Base-by-base conservation (phyloP, 345 rosid species). In the Citrus australasica region DNA sequence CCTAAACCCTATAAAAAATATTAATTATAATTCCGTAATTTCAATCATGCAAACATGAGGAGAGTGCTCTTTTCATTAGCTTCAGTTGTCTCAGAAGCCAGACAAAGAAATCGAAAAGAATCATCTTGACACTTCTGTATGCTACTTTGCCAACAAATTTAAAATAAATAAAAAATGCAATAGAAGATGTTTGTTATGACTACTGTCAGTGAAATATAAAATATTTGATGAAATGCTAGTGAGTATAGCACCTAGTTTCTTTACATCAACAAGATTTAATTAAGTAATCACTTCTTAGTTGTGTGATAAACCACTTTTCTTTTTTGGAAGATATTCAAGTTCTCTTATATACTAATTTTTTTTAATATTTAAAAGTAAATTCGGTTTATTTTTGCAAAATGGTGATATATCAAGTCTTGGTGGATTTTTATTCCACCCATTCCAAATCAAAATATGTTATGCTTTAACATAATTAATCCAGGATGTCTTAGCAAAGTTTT, bases 31-130 rank as follows among this genome's bases (percentile, higher is more conserved):
- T 87, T 67, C 56, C 67, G 78, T 38, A 84, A 67, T 56, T 61
- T 80, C 82, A 88, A 91, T 90, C 87, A 90, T 91, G 82, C 82
- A 82, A 79, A 81, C 92, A 87, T 72, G 90, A 87, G 87, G 87
- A 79, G 61, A 48, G 77, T 62, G 80, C 60, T 72, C 83, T 64
- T 73, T 75, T 37, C 75, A 71, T 73, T 69, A 30, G 68, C 67
- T 55, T 21, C 51, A 24, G 37, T 48, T 69, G 68, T 76, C 82
- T 67, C 25, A 75, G 58, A 69, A 76, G 79, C 77, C 74, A 67
- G 60, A 76, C 72, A 76, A 67, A 71, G 53, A 76, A 67, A 72
- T 64, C 56, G 64, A 82, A 71, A 87, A 81, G 76, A 83, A 78
- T 78, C 84, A 86, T 75, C 80, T 75, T 63, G 79, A 79, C 83